Evolutionary conservation across 169 alveolate genomes (phyloP).

Genomic region (Plasmodium coatneyi): DNA sequence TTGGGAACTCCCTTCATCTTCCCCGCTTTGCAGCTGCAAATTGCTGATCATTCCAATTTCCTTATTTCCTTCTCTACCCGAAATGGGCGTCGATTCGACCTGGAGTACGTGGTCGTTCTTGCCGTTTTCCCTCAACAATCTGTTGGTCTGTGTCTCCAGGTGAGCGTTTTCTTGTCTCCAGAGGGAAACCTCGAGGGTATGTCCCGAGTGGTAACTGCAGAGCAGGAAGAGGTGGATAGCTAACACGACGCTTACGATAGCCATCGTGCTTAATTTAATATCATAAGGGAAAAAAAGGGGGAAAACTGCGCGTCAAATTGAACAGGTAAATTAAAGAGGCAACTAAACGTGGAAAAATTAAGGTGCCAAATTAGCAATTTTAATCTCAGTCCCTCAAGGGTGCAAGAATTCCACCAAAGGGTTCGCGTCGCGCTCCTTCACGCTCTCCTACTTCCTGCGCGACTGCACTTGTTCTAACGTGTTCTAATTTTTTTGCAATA

Average conservation of each 20-base stretch:
- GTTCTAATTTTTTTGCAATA: neutral
- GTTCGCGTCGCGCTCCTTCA: neutral
- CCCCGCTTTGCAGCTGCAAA: neutral
- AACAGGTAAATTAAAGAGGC: neutral
- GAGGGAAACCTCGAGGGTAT: neutral
- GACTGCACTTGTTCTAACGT: neutral
- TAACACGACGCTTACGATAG: neutral
- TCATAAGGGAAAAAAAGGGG: neutral
- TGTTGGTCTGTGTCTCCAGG: neutral
- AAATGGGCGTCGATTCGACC: neutral
- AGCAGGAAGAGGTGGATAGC: neutral
- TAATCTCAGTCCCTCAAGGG: neutral
- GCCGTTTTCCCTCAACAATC: neutral
- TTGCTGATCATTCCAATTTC: neutral
- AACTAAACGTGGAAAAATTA: neutral
- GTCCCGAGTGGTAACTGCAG: slow-evolving; percentile 2
- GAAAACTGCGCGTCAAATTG: neutral
- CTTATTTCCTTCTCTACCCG: neutral
- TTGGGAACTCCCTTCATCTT: neutral
- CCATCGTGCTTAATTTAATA: slow-evolving; percentile 6
- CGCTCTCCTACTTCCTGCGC: neutral
- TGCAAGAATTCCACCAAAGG: neutral
- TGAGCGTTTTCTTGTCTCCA: neutral
- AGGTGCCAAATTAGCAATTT: neutral
- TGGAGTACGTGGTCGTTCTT: neutral